These are phyloP conservation scores for Fulvia fulva DNA, from an alignment of 2,329 filamentous ascomycete species.

Conservation along the genomic window DNA sequence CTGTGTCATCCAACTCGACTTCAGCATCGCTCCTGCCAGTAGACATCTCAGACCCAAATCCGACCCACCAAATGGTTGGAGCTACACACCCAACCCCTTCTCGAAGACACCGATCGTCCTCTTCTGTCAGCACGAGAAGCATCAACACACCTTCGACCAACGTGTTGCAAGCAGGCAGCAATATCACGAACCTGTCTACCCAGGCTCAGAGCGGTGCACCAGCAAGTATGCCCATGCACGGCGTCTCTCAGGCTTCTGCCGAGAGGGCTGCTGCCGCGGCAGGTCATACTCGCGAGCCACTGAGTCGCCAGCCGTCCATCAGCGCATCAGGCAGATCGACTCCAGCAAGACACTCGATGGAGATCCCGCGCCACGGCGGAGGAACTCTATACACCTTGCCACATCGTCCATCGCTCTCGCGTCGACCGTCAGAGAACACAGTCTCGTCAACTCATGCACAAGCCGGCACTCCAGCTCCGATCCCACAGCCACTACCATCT, in stretches of 20 bases:
- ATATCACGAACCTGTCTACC: constrained; percentile 14
- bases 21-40: constrained; percentile 40
- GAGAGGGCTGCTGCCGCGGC: constrained; percentile 34
- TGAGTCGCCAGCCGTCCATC: constrained; percentile 34
- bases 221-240: constrained; percentile 18
- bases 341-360: constrained; percentile 32
- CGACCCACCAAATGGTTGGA: constrained; percentile 43
- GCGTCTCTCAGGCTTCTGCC: constrained; percentile 34
- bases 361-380: constrained; percentile 20
- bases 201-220: constrained; percentile 23
- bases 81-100: constrained; percentile 52
- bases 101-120: constrained; percentile 46
- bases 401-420: constrained; percentile 33
- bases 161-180: constrained; percentile 12
- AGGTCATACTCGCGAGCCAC: constrained; percentile 12
- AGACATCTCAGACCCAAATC: constrained; percentile 47
- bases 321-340: constrained; percentile 33
- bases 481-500: constrained; percentile 17
- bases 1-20: constrained; percentile 52
- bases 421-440: constrained; percentile 27
- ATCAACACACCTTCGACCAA: constrained; percentile 26
- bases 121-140: constrained; percentile 28
- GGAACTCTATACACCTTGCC: constrained; percentile 26
- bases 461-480: constrained; percentile 22
- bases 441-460: constrained; percentile 26